Percentiles rank a stretch among this genome's conserved stretches.
Evolutionary conservation across 1,284 basidiomycete genomes (phyloP).

Genomic region (Chiua sp.): DNA sequence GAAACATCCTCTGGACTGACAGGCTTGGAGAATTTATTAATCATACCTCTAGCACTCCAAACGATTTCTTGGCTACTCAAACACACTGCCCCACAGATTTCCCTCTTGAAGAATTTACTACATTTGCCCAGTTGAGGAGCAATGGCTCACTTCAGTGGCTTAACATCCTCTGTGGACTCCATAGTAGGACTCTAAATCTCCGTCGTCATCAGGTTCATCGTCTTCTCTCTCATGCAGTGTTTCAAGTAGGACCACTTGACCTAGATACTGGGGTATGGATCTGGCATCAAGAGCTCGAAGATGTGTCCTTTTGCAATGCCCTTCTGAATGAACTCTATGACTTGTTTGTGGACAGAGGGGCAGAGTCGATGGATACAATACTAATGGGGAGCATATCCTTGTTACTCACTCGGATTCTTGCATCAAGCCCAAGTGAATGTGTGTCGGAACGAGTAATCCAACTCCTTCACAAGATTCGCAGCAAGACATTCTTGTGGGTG

Average conservation of each 20-base stretch:
- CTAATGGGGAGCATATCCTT: constrained; percentile 40
- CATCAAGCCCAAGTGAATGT: constrained; percentile 21
- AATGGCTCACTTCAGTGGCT: constrained; percentile 42
- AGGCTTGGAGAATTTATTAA: no score
- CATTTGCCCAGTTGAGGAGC: no score
- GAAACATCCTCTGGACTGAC: no score
- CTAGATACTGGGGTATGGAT: constrained; percentile 15
- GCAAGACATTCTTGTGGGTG: constrained; percentile 42
- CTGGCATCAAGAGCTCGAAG: constrained; percentile 41
- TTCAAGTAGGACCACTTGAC: constrained; percentile 43
- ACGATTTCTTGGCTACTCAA: no score
- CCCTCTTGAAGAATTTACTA: no score
- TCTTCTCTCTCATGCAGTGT: constrained; percentile 45
- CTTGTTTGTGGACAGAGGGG: constrained; percentile 33
- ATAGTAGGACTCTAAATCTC: constrained; percentile 41
- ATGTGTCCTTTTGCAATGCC: constrained; percentile 35
- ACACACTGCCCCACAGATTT: no score
- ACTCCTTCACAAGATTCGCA: constrained; percentile 38
- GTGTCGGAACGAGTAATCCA: constrained; percentile 14
- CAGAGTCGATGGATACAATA: constrained; percentile 44
- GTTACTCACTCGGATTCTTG: constrained; percentile 41
- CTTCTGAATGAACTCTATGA: constrained; percentile 39
- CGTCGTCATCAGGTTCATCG: constrained; percentile 41
- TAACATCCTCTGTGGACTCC: constrained; percentile 50
- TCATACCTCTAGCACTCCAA: no score